Evolutionary conservation across 257 asterid genomes (phyloP), one percentile per base, ranked within the genome.

Genomic region (Cordia subcordata): DNA sequence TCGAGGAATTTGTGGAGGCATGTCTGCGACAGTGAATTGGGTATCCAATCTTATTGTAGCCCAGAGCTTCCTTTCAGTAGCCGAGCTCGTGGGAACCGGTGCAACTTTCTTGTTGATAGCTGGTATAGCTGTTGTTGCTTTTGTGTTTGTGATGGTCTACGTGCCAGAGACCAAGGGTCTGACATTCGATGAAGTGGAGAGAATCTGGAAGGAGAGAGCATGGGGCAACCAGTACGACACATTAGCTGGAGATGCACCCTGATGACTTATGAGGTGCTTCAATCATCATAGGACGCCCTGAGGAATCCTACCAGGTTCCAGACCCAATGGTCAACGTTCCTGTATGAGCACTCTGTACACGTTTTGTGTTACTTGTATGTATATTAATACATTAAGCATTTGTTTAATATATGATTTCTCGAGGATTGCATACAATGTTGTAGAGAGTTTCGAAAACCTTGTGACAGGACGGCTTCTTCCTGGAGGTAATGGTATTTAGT

Each of bases 1-100:
- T 21, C 74, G 96, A 16, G 98, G 98, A 21, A 58, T 81, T 4
- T 91, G 98, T 60, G 94, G 95, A 11, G 98, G 98, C 37, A 91
- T 91, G 96, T 84, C 98, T 0, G 98, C 98, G 16, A 91, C 96
- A 0, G 92, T 91, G 59, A 91, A 91, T 64, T 91, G 96, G 98
- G 67, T 84, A 57, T 88, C 96, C 1, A 91, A 91, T 70, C 84
- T 91, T 20, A 70, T 91, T 11, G 98, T 91, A 3, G 88, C 96
- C 0, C 94, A 88, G 19, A 82, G 88, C 55, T 91, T 91, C 72
- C 82, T 91, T 13, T 83, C 96, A 10, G 35, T 87, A 18, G 88
- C 88, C 0, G 85, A 77, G 33, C 90, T 83, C 15, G 69, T 79
- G 14, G 98, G 98, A 6, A 60, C 75, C 0, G 95, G 96, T 32